Evolutionary conservation across 768 basidiomycete genomes (phyloP).

Genomic region (Boletus pseudo-olivaceus): DNA sequence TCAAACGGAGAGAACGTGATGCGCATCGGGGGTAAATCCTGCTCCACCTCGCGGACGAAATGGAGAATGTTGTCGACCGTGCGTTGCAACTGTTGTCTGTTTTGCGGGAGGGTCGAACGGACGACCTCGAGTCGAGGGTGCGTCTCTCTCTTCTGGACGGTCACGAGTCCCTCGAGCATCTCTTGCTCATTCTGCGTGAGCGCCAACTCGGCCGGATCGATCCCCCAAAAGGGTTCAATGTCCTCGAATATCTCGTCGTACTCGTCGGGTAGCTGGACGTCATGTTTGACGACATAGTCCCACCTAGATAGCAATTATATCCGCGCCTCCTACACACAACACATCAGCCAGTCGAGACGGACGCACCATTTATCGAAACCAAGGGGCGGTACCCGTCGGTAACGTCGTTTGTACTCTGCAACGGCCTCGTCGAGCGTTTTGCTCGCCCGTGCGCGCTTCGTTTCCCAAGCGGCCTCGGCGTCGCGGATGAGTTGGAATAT

Average conservation of each 20-base stretch:
- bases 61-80: too few species aligned
- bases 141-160: slow-evolving; percentile 22
- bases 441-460: slow-evolving; percentile 34
- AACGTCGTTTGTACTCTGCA: slow-evolving; percentile 36
- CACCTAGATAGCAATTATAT: slow-evolving; percentile 13
- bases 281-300: slow-evolving; percentile 12
- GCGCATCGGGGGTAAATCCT: slow-evolving; percentile 31
- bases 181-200: slow-evolving; percentile 23
- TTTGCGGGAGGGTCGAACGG: slow-evolving; percentile 8
- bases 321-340: background rate
- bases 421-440: slow-evolving; percentile 36
- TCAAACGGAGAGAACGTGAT: slow-evolving; percentile 31
- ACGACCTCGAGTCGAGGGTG: slow-evolving; percentile 13
- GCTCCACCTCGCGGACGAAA: slow-evolving; percentile 10
- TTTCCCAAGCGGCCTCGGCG: slow-evolving; percentile 37
- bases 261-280: slow-evolving; percentile 38
- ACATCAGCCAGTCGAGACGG: background rate
- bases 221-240: slow-evolving; percentile 35
- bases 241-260: slow-evolving; percentile 43
- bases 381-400: slow-evolving; percentile 34
- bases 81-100: background rate
- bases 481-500: slow-evolving; percentile 40
- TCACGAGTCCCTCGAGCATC: slow-evolving; percentile 8
- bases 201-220: slow-evolving; percentile 30
- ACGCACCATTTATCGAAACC: slow-evolving; percentile 44